Evolutionary conservation across 495 filamentous ascomycete genomes (phyloP).

Genomic region (Thermochaetoides thermophila): DNA sequence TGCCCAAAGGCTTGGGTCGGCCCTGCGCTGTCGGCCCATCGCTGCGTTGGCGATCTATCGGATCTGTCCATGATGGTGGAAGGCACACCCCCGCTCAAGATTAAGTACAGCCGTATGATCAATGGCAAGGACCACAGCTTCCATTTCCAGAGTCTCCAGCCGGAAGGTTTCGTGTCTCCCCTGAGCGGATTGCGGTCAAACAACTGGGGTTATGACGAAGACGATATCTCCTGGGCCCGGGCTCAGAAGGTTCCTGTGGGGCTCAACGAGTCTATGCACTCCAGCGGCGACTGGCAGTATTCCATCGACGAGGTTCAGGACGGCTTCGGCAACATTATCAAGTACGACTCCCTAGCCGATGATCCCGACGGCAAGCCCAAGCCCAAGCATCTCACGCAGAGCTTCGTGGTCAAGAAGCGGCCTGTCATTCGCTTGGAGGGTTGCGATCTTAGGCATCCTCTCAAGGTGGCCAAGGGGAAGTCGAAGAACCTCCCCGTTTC

Average conservation of each 20-base stretch:
- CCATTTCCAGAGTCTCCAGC: conserved; percentile 80
- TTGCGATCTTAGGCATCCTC: conserved; percentile 63
- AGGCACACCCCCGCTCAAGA: conserved; percentile 80
- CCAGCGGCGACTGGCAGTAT: conserved; percentile 71
- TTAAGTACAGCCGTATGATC: conserved; percentile 76
- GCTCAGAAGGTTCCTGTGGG: conserved; percentile 58
- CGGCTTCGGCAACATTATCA: conserved; percentile 72
- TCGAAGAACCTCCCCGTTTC: conserved; percentile 52
- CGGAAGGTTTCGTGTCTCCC: conserved; percentile 71
- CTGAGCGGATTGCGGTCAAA: conserved; percentile 40
- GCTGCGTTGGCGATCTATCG: conserved; percentile 73
- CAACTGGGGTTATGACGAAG: conserved; percentile 40
- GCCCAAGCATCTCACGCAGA: conserved; percentile 50
- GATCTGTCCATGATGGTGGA: conserved; percentile 67
- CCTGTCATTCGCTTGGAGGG: conserved; percentile 54
- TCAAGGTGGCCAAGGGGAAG: conserved; percentile 65
- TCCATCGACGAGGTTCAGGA: conserved; percentile 83
- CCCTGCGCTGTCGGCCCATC: conserved; percentile 43
- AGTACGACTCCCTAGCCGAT: conserved; percentile 52
- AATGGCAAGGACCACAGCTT: conserved; percentile 60
- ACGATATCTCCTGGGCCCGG: conserved; percentile 68
- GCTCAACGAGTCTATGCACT: conserved; percentile 73
- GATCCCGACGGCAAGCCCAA: conserved; percentile 48
- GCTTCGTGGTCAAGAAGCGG: conserved; percentile 73
- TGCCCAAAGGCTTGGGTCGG: conserved; percentile 69